phyloP scores from a whole-genome alignment of 441 rosid species.

The Populus hybrid region DNA sequence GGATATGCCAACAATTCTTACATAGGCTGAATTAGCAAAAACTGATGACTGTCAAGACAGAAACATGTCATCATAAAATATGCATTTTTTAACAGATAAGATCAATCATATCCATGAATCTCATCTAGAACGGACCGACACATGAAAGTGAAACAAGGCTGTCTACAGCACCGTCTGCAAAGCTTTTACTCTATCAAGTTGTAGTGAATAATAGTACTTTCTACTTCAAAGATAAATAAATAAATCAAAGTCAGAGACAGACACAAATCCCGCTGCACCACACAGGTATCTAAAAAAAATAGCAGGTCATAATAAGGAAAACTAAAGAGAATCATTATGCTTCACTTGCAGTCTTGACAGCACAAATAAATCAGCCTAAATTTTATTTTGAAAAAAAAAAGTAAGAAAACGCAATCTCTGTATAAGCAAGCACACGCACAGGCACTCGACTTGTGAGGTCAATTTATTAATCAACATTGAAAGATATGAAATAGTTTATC shows the following conservation, averaged over 20 bases:
- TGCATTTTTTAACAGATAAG: not conserved
- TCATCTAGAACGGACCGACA: not conserved
- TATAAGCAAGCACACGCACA: not conserved
- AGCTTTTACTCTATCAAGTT: not conserved
- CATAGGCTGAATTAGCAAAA: not conserved
- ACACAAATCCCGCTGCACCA: not conserved
- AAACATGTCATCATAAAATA: not conserved
- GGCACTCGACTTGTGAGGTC: not conserved
- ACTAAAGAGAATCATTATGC: not conserved
- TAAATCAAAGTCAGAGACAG: no score
- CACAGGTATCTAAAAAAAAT: not conserved
- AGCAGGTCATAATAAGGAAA: not conserved
- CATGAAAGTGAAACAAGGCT: not conserved
- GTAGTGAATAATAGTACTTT: no score
- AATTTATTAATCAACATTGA: not conserved
- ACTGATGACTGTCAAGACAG: not conserved
- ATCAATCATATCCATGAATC: not conserved
- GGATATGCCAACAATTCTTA: not conserved
- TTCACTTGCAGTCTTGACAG: not conserved
- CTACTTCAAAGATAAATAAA: no score
- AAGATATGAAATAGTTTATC: not conserved
- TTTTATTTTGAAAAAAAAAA: not conserved
- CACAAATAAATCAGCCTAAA: not conserved
- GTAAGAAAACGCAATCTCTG: not conserved
- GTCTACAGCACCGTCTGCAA: not conserved